Conservation (phyloP, 108 stramenopile genomes). For the Schizochytrium sp. region DNA sequence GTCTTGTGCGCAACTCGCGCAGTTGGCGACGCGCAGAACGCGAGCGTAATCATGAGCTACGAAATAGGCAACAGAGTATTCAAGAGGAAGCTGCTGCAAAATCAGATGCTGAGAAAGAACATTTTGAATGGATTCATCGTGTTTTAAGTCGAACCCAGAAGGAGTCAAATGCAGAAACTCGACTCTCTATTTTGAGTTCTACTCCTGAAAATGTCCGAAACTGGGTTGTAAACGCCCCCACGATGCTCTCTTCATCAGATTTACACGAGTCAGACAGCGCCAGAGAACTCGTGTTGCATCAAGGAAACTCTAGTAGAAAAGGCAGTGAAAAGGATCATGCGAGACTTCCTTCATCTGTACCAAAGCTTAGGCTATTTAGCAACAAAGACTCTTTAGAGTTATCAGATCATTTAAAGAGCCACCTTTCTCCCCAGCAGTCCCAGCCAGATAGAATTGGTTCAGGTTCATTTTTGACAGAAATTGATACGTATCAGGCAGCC, state of each 20-base stretch:
- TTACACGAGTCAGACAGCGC: not conserved
- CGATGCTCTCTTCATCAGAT: not conserved
- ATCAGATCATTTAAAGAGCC: too few relatives aligned
- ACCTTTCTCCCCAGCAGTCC: too few relatives aligned
- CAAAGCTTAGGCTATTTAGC: too few relatives aligned
- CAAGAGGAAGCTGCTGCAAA: conserved; percentile 15
- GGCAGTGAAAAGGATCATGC: not conserved
- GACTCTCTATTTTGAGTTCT: not conserved
- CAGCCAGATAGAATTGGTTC: too few relatives aligned
- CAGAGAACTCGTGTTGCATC: not conserved
- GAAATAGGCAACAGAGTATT: not conserved
- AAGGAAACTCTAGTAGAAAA: not conserved
- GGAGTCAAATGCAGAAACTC: not conserved
- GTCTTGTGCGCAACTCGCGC: conserved; percentile 6
- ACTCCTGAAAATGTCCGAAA: not conserved
- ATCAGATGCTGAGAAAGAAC: conserved; percentile 8
- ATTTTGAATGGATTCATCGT: not conserved
- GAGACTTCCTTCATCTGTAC: not conserved
- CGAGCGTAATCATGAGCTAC: conserved; percentile 26
- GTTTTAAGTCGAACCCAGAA: not conserved
- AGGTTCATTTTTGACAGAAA: too few relatives aligned
- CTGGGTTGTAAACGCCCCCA: not conserved
- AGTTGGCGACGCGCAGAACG: conserved; percentile 28
- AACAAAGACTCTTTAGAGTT: too few relatives aligned
- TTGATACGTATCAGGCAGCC: too few relatives aligned